Base-by-base conservation (phyloP, 345 rosid genomes). In the Noccaea bulbosa region DNA sequence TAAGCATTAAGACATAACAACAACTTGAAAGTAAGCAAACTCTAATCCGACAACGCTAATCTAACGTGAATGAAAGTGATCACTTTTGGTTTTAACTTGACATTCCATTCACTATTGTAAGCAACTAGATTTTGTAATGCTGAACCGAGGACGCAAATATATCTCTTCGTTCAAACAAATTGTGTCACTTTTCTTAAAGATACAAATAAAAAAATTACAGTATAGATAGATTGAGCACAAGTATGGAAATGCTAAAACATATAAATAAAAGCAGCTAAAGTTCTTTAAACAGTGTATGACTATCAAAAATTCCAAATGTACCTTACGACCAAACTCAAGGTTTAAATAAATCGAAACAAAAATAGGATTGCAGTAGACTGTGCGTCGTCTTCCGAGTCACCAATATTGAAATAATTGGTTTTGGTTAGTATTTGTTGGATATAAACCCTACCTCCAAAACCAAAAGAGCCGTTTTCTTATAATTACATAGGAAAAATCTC, bases 351-450 rank as follows among this genome's bases (percentile, higher is more conserved):
- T 41, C 11, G 45, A 41, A 11, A 41, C 15, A 41, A 12, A 40
- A 40, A 41, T 27, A 1, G 2, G 15, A 41, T 41, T 40, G 50
- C 34, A 54, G 72, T 33, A 33, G 33, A 34, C 54, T 52, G 8
- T 38, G 45, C 14, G 35, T 68, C 73, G 33, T 69, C 64, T 20
- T 56, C 24, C 3, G 65, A 69, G 46, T 55, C 47, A 69, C 72
- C 63, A 69, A 69, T 43, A 8, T 46, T 37, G 27, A 22, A 69
- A 35, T 69, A 58, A 22, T 58, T 24, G 11, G 37, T 39, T 37
- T 56, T 55, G 37, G 73, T 58, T 69, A 58, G 73, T 37, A 10
- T 69, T 22, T 47, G 56, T 47, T 58, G 64, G 54, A 55, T 69
- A 37, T 57, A 57, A 58, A 24, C 30, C 49, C 49, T 14, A 47